Percentiles rank a stretch among this genome's conserved stretches.
These are phyloP conservation scores for Penicillium cataractarum DNA, from an alignment of 495 filamentous ascomycete genomes.

Conservation along the genomic window DNA sequence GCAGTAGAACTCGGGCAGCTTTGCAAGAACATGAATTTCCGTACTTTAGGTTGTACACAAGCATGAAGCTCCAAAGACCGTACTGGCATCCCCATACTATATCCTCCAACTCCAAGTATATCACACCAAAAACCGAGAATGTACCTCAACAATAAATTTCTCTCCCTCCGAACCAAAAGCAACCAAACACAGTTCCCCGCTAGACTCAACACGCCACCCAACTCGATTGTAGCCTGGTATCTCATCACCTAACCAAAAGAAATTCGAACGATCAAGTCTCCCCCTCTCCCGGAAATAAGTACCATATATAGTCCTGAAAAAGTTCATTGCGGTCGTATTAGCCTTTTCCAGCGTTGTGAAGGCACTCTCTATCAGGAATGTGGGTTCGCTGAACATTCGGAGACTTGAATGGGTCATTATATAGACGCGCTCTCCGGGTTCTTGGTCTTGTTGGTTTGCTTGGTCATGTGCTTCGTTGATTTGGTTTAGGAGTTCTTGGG, in stretches of 20 bases:
- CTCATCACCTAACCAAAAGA: conserved; percentile 1
- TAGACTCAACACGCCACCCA: not conserved
- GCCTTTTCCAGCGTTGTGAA: conserved; percentile 10
- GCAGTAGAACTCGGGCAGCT: too few species aligned
- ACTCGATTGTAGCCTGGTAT: not conserved
- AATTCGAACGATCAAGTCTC: not conserved
- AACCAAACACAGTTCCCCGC: not conserved
- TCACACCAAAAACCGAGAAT: not conserved
- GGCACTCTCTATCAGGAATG: not conserved
- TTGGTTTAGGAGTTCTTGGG: conserved; percentile 13
- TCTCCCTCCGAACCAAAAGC: not conserved
- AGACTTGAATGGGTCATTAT: not conserved
- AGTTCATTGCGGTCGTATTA: conserved; percentile 3
- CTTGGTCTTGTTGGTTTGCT: not conserved
- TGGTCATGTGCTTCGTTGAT: not conserved
- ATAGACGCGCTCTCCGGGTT: not conserved
- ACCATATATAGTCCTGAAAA: not conserved
- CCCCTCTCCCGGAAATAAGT: not conserved
- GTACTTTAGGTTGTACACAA: too few species aligned
- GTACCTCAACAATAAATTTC: not conserved
- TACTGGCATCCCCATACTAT: not conserved
- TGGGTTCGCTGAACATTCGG: not conserved
- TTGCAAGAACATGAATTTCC: not conserved
- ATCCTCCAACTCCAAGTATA: not conserved
- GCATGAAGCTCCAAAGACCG: not conserved